Percentiles rank a stretch among this genome's conserved stretches.
Conservation (phyloP, 106 monocot genomes). For the Dendrobium officinale region DNA sequence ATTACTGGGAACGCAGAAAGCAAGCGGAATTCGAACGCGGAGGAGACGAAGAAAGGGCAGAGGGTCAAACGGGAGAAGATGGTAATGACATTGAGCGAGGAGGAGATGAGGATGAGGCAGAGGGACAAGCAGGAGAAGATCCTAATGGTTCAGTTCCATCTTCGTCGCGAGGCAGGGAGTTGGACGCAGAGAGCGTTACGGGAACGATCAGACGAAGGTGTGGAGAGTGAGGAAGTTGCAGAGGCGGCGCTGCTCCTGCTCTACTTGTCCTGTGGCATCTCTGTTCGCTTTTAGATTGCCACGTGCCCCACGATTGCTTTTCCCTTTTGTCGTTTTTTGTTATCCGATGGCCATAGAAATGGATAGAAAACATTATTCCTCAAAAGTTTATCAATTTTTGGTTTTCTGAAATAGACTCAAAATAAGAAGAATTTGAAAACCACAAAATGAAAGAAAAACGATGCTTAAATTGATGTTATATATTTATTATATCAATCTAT, state of each 20-base stretch:
- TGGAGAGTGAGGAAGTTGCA: not conserved
- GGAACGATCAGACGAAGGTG: not conserved
- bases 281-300: not conserved
- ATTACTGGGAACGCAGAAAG: not conserved
- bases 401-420: no score
- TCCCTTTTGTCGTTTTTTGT: no score
- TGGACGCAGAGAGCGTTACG: not conserved
- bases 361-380: no score
- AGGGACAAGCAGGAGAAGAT: conserved; percentile 7
- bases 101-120: conserved; percentile 8
- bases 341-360: no score
- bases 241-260: conserved; percentile 8
- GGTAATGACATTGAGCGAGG: not conserved
- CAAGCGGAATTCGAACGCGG: no score
- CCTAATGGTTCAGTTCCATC: not conserved
- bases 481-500: no score
- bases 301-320: not conserved
- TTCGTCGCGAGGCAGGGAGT: not conserved
- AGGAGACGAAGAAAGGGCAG: no score
- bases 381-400: no score
- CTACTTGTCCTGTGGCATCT: not conserved
- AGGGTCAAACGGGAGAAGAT: not conserved
- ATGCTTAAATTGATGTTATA: no score
- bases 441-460: no score
- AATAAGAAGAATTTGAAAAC: no score